Conservation (phyloP, 768 basidiomycete genomes). For the Russula sp. region DNA sequence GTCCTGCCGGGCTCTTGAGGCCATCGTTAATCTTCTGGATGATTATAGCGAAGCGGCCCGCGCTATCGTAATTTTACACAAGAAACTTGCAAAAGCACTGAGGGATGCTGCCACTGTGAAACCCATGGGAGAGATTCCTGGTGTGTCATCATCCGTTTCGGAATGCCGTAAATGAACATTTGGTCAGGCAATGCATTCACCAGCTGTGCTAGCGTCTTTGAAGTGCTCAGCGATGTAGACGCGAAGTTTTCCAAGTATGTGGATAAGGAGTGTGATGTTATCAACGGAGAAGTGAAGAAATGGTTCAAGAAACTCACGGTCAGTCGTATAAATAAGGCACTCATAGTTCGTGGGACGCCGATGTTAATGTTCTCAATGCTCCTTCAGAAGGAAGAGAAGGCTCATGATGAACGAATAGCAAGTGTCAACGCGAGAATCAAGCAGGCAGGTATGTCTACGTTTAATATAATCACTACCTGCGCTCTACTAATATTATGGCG, state of each 20-base stretch:
- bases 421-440: constrained; percentile 68
- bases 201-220: constrained; percentile 60
- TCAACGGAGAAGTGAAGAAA: constrained; percentile 68
- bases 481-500: not conserved
- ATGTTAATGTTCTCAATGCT: not conserved
- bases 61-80: constrained; percentile 58
- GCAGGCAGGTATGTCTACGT: constrained; percentile 52
- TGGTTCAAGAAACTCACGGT: constrained; percentile 85
- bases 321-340: constrained; percentile 28
- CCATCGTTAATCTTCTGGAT: constrained; percentile 56
- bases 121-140: constrained; percentile 54
- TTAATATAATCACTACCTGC: not conserved
- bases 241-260: constrained; percentile 67
- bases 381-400: constrained; percentile 72
- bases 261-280: constrained; percentile 63
- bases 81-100: constrained; percentile 67
- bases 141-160: constrained; percentile 36
- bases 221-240: constrained; percentile 64
- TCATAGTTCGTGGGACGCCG: not conserved
- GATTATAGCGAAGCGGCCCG: constrained; percentile 71
- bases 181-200: constrained; percentile 61
- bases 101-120: constrained; percentile 59
- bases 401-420: constrained; percentile 64
- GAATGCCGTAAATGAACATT: constrained; percentile 2
- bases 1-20: constrained; percentile 70